Evolutionary conservation across 2,329 filamentous ascomycete genomes (phyloP).

Genomic region (Paracorniculantispora psalliotae): DNA sequence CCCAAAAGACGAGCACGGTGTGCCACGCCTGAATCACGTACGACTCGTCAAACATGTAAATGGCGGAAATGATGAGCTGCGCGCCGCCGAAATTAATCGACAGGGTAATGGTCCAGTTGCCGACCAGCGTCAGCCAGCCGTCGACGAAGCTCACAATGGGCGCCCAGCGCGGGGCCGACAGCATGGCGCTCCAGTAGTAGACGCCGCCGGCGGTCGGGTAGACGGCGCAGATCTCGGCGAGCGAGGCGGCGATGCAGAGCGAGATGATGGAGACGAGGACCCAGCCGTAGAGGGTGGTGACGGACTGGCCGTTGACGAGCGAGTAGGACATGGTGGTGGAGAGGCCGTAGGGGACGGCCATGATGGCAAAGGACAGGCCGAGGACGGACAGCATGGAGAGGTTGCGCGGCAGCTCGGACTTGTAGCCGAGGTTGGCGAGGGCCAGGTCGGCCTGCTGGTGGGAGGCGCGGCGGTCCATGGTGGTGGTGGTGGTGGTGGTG

Average conservation of each 20-base stretch:
- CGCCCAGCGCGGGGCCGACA: conserved; percentile 57
- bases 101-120: conserved; percentile 66
- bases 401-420: conserved; percentile 44
- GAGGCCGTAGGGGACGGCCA: conserved; percentile 46
- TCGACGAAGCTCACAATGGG: conserved; percentile 65
- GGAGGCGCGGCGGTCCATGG: conserved; percentile 16
- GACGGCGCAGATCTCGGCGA: conserved; percentile 70
- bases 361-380: conserved; percentile 47
- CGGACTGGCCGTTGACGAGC: conserved; percentile 67
- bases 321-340: conserved; percentile 44
- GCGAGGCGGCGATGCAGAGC: conserved; percentile 62
- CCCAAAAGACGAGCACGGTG: conserved; percentile 70
- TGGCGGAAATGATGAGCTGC: conserved; percentile 62
- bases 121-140: conserved; percentile 68
- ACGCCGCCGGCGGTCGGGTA: conserved; percentile 57
- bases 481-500: background rate
- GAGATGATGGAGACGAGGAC: conserved; percentile 62
- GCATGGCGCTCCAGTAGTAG: conserved; percentile 70
- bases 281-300: conserved; percentile 71
- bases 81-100: conserved; percentile 68
- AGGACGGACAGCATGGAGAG: conserved; percentile 46
- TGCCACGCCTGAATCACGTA: conserved; percentile 62
- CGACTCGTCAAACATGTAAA: conserved; percentile 58
- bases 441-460: conserved; percentile 33
- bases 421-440: conserved; percentile 45